These are phyloP conservation scores for Pythium coloratum DNA, from an alignment of 352 stramenopile genomes.

Conservation along the genomic window DNA sequence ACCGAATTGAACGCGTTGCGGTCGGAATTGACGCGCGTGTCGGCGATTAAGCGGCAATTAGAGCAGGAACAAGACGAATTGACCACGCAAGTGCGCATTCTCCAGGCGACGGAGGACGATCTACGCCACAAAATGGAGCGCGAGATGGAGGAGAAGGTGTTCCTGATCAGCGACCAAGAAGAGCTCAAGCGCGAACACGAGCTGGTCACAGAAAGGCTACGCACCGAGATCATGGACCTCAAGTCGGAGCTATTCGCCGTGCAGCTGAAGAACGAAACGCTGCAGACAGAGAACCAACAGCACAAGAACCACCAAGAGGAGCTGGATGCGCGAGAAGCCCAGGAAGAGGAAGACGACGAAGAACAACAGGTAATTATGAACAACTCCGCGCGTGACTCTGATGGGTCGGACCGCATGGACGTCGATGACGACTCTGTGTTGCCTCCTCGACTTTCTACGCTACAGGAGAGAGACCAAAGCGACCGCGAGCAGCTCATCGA, in stretches of 20 bases:
- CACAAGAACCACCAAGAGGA: constrained; percentile 19
- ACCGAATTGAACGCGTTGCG: constrained; percentile 47
- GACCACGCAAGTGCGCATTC: constrained; percentile 77
- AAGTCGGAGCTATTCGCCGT: constrained; percentile 81
- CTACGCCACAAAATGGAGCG: constrained; percentile 82
- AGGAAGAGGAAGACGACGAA: constrained; percentile 36
- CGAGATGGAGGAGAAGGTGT: constrained; percentile 87
- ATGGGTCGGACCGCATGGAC: constrained; percentile 32
- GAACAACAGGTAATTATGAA: constrained; percentile 25
- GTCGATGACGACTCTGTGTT: constrained; percentile 30
- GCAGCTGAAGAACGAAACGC: constrained; percentile 61
- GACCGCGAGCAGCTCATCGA: constrained; percentile 70
- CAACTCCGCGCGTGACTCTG: constrained; percentile 8
- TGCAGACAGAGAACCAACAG: constrained; percentile 31
- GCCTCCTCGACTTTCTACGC: constrained; percentile 44
- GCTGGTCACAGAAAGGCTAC: constrained; percentile 72
- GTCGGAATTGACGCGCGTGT: constrained; percentile 37
- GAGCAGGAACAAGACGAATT: constrained; percentile 82
- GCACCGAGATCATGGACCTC: constrained; percentile 83
- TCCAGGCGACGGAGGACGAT: constrained; percentile 78
- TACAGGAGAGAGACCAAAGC: constrained; percentile 59
- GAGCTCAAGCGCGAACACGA: constrained; percentile 82
- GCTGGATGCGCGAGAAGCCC: constrained; percentile 11
- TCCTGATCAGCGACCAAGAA: constrained; percentile 79
- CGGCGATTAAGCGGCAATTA: constrained; percentile 45